These are phyloP conservation scores for Leptomonas pyrrhocoris DNA, from an alignment of 208 protist genomes.

Conservation along the genomic window DNA sequence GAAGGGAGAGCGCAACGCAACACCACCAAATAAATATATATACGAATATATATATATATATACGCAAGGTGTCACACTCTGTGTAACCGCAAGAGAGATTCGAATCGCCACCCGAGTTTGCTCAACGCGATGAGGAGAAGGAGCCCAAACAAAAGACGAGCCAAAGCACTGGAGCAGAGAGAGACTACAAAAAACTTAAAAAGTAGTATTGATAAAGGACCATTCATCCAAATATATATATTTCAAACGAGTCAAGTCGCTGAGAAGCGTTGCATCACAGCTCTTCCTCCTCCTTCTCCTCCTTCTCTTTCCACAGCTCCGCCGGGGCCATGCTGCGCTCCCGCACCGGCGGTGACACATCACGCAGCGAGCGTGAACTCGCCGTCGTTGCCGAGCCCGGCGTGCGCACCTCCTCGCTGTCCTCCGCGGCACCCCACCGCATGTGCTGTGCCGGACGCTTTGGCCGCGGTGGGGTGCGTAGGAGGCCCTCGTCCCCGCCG, in stretches of 20 bases:
- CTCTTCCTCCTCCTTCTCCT: background rate
- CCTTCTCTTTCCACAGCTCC: slow-evolving; percentile 32
- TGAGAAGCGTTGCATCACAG: background rate
- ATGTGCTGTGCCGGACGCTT: slow-evolving; percentile 12
- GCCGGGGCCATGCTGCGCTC: slow-evolving; percentile 58
- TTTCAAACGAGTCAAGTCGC: background rate
- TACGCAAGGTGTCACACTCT: no score
- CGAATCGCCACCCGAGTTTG: no score
- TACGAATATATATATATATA: no score
- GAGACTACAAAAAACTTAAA: no score
- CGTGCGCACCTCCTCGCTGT: slow-evolving; percentile 18
- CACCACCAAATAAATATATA: no score
- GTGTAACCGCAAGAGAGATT: no score
- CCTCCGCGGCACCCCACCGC: slow-evolving; percentile 23
- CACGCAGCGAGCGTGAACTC: slow-evolving; percentile 29
- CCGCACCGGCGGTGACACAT: slow-evolving; percentile 50
- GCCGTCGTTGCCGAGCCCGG: slow-evolving; percentile 18
- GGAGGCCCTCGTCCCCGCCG: slow-evolving; percentile 1
- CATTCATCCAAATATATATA: no score
- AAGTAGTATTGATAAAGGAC: no score
- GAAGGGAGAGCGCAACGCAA: no score
- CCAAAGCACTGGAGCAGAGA: no score
- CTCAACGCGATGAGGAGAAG: no score
- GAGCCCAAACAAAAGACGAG: no score
- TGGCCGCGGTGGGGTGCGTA: slow-evolving; percentile 5